These are phyloP conservation scores for Saccharomycopsis phalli DNA, from an alignment of 1,139 yeast species.

Conservation along the genomic window DNA sequence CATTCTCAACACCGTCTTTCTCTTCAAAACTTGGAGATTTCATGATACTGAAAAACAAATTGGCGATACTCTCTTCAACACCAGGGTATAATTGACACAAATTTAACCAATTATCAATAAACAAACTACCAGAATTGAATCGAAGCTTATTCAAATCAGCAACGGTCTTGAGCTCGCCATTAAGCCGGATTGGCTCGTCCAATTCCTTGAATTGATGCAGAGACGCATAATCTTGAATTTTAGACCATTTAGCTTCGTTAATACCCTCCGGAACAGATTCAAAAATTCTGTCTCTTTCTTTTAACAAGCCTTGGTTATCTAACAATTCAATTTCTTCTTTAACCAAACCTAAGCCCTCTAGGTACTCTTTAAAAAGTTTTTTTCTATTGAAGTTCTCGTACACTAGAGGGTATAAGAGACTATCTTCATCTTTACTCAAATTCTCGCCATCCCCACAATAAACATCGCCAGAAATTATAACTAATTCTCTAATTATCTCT, in stretches of 20 bases:
- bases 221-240: slow-evolving; percentile 20
- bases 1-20: too few species aligned
- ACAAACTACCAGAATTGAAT: slow-evolving; percentile 27
- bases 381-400: slow-evolving; percentile 41
- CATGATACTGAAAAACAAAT: slow-evolving; percentile 25
- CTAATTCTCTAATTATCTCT: slow-evolving; percentile 31
- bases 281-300: too few species aligned
- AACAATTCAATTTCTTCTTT: too few species aligned
- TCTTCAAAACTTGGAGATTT: too few species aligned
- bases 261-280: too few species aligned
- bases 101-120: slow-evolving; percentile 41
- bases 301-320: too few species aligned
- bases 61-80: slow-evolving; percentile 40
- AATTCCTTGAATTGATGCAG: neutral
- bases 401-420: slow-evolving; percentile 31
- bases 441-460: slow-evolving; percentile 23
- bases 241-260: slow-evolving; percentile 26
- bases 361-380: slow-evolving; percentile 38
- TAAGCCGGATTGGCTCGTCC: slow-evolving; percentile 1
- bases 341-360: slow-evolving; percentile 35
- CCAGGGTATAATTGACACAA: slow-evolving; percentile 45
- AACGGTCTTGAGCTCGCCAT: slow-evolving; percentile 24
- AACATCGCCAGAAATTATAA: slow-evolving; percentile 31
- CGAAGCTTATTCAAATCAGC: slow-evolving; percentile 36
- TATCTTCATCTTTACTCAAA: slow-evolving; percentile 26